Base-by-base conservation (phyloP, 1,139 yeast species). In the Hyphopichia pseudoburtonii region DNA sequence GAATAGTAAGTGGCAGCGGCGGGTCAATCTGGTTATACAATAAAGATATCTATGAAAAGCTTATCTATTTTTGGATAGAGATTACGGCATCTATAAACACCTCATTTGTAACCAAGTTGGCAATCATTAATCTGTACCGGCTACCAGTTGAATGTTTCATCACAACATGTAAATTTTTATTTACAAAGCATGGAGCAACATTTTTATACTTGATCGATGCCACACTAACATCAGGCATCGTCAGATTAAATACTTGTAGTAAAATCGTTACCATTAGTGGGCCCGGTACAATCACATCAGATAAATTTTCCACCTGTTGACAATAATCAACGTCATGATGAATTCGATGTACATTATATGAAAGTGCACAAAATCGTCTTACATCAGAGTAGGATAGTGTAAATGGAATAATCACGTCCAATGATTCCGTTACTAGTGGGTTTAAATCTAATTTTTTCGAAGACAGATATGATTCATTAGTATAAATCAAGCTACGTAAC, bases 261-360 rank as follows among this genome's bases (percentile, higher is more conserved):
- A 78, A 46, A 30, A 86, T 46, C 2, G 85, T 79, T 1, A 86
- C 75, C 44, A 84, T 66, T 35, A 89, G 65, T 0, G 97, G 97
- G 0, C 96, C 98, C 32, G 86, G 96, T 0, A 85, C 83, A 0
- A 92, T 63, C 1, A 81, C 55, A 28, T 69, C 69, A 0, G 82
- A 80, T 34, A 87, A 75, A 0, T 76, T 72, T 51, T 92, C 97
- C 1, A 53, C 51, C 0, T 55, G 38, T 5, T 44, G 53, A 18
- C 86, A 70, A 52, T 86, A 86, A 1, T 48, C 49, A 2, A 60
- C 59, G 51, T 86, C 86, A 54, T 79, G 79, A 57, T 92, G 98
- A 30, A 92, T 86, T 40, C 76, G 73, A 57, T 92, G 98, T 5
- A 92, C 70, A 54, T 92, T 92, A 61, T 80, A 80, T 0, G 94